Evolutionary conservation across 75 land plant species (phyloP), one percentile per base, ranked within the genome.

Genomic region (Selaginella moellendorffii): DNA sequence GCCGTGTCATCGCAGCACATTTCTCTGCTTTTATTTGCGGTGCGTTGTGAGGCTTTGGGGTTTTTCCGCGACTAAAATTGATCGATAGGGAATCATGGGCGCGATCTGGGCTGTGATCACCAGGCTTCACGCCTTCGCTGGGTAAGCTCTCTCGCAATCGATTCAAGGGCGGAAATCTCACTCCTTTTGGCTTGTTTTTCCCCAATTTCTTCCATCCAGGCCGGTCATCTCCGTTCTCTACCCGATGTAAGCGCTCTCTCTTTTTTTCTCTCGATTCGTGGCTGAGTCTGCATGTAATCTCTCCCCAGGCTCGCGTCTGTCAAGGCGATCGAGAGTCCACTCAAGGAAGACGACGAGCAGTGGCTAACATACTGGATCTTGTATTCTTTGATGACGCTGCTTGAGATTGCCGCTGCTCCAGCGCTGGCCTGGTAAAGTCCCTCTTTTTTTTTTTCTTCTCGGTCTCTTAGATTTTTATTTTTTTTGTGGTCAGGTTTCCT

Each of bases 331-430:
- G 59, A 56, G 24, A 56, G 25, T 19, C 59, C 59, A 21, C 5
- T 8, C n/a, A 25, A 25, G 59, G 59, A 56, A 56, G 59, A 56
- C 24, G 59, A 56, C n/a, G 19, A 19, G 21, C 59, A 56, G 24
- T 56, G 59, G 59, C 19, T 56, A 19, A 56, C 59, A 9, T 56
- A 56, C 24, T 56, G 59, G 59, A 56, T 56, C 24, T 24, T 56
- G 19, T 56, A 56, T n/a, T 56, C 59, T 21, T n/a, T 56, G 2
- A 56, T 56, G n/a, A 25, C 59, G 19, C 59, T 56, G 17, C 8
- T 56, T 56, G 59, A 56, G 24, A 19, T 19, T 21, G 59, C 19
- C n/a, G 19, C 24, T 8, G 59, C 23, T n/a, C 8, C 21, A 9
- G 24, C 24, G 2, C 8, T 56, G 5, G 8, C 24, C 9, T 56